Evolutionary conservation across 768 basidiomycete species (phyloP).

Genomic region (Termitomyces sp.): DNA sequence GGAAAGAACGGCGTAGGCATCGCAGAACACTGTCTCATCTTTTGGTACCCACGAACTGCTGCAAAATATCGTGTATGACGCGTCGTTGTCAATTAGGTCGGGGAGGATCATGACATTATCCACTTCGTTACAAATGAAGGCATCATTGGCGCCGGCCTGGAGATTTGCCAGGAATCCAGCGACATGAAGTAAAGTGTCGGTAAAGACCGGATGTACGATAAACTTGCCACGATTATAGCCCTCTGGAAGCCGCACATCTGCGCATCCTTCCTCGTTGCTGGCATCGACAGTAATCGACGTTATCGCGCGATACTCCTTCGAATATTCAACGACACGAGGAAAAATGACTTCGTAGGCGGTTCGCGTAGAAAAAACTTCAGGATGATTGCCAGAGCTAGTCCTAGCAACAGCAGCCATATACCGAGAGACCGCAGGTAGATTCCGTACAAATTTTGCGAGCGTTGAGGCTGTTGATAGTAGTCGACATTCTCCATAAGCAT

Average conservation of each 20-base stretch:
- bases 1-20: constrained; percentile 44
- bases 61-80: constrained; percentile 47
- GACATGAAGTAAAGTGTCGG: constrained; percentile 62
- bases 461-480: constrained; percentile 26
- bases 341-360: constrained; percentile 64
- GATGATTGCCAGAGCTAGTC: constrained; percentile 15
- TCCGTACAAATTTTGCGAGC: constrained; percentile 29
- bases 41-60: constrained; percentile 36
- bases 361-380: constrained; percentile 48
- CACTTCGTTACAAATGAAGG: constrained; percentile 58
- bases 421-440: constrained; percentile 27
- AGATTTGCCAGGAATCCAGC: constrained; percentile 68
- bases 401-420: constrained; percentile 25
- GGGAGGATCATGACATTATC: constrained; percentile 42
- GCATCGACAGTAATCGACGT: constrained; percentile 43
- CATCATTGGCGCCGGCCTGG: constrained; percentile 42
- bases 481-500: constrained; percentile 28
- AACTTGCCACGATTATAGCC: constrained; percentile 26
- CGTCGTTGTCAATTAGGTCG: constrained; percentile 31
- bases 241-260: constrained; percentile 36
- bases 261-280: constrained; percentile 46
- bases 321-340: constrained; percentile 62
- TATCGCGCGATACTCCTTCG: constrained; percentile 51
- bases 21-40: constrained; percentile 40
- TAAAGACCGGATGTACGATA: constrained; percentile 49